Evolutionary conservation across 73 alveolate species (phyloP).

Genomic region (Stentor coeruleus): DNA sequence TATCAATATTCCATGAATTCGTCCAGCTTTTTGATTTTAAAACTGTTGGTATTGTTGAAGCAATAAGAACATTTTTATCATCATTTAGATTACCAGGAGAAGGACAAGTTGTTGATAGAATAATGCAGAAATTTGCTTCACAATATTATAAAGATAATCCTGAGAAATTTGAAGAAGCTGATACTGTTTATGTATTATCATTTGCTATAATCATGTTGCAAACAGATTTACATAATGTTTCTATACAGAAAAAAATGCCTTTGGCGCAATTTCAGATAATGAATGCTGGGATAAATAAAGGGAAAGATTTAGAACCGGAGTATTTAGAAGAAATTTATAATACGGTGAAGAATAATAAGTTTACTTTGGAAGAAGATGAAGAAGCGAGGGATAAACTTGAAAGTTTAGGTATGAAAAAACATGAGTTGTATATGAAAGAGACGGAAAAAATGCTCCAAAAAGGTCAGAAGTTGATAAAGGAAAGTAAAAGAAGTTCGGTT

Average conservation of each 20-base stretch:
- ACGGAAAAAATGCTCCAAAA: slow-evolving; percentile 76
- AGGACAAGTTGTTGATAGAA: slow-evolving; percentile 94
- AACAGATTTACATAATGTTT: slow-evolving; percentile 87
- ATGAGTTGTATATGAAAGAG: slow-evolving; percentile 66
- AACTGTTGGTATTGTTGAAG: slow-evolving; percentile 61
- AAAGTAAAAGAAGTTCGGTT: slow-evolving; percentile 30
- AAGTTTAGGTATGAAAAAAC: slow-evolving; percentile 62
- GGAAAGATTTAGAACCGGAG: slow-evolving; percentile 63
- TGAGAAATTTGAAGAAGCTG: slow-evolving; percentile 68
- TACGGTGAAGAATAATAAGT: slow-evolving; percentile 72
- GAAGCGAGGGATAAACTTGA: slow-evolving; percentile 74
- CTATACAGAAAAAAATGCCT: slow-evolving; percentile 64
- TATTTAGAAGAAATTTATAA: slow-evolving; percentile 72
- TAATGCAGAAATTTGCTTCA: slow-evolving; percentile 89
- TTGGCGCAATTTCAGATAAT: slow-evolving; percentile 61
- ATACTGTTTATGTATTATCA: slow-evolving; percentile 76
- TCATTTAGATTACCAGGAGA: slow-evolving; percentile 94
- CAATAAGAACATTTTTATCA: slow-evolving; percentile 73
- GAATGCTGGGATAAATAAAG: slow-evolving; percentile 62
- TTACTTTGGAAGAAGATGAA: slow-evolving; percentile 86
- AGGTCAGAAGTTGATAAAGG: slow-evolving; percentile 63
- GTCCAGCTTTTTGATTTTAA: slow-evolving; percentile 71
- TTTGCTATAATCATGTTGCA: slow-evolving; percentile 92
- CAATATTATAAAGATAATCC: slow-evolving; percentile 88
- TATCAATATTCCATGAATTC: slow-evolving; percentile 70